These are phyloP conservation scores for Xylaria polymorpha DNA, from an alignment of 2,329 filamentous ascomycete genomes.

Conservation along the genomic window DNA sequence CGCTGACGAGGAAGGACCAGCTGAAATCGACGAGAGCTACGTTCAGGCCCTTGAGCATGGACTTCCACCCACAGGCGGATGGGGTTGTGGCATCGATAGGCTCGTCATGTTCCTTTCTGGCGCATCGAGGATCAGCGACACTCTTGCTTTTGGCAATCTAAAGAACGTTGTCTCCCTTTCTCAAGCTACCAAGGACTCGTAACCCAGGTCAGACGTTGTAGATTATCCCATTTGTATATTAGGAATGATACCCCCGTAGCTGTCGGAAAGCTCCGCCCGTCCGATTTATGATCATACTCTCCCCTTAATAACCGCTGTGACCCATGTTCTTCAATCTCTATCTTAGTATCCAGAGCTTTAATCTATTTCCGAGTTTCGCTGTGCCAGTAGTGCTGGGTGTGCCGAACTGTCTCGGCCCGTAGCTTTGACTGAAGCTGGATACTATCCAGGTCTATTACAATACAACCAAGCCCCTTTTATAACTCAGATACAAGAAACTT, in stretches of 20 bases:
- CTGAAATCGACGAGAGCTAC: conserved; percentile 80
- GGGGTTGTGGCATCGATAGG: conserved; percentile 93
- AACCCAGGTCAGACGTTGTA: background rate
- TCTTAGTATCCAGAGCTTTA: background rate
- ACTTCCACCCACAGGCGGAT: conserved; percentile 94
- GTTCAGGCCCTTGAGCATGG: conserved; percentile 87
- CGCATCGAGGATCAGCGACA: conserved; percentile 82
- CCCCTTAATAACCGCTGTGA: background rate
- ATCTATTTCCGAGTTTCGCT: background rate
- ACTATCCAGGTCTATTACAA: background rate
- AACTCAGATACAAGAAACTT: background rate
- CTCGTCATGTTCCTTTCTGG: conserved; percentile 92
- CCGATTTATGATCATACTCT: background rate
- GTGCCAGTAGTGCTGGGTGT: background rate
- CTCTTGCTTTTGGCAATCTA: conserved; percentile 88
- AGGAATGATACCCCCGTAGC: conserved; percentile 38
- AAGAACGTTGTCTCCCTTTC: conserved; percentile 71
- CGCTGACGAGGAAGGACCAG: conserved; percentile 58
- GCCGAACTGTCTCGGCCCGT: background rate
- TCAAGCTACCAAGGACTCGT: conserved; percentile 42
- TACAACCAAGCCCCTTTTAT: background rate
- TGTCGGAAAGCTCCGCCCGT: conserved; percentile 2
- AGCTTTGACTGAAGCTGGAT: background rate
- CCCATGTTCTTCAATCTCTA: background rate
- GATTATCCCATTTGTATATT: conserved; percentile 26